phyloP scores from a whole-genome alignment of 2,329 filamentous ascomycete genomes.

The Lasiodiplodia hormozganensis region DNA sequence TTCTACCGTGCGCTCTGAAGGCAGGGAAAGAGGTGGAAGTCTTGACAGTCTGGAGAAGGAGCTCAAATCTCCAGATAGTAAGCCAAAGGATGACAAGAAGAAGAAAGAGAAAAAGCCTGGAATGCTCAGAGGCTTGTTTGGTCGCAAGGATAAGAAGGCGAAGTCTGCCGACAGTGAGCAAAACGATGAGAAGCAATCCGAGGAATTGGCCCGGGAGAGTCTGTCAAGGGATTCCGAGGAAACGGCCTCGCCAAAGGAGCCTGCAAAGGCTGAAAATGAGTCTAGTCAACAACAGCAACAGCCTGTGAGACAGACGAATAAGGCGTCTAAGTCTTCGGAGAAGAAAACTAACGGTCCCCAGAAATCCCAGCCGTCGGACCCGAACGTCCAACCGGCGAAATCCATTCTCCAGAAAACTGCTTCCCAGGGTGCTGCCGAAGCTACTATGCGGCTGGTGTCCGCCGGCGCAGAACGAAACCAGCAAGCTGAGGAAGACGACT shows the following conservation, averaged over 20 bases:
- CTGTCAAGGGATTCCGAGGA: conserved; percentile 32
- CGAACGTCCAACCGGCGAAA: conserved; percentile 16
- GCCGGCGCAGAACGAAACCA: conserved; percentile 10
- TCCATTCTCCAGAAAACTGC: conserved; percentile 34
- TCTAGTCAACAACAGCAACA: conserved; percentile 30
- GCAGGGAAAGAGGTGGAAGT: conserved; percentile 65
- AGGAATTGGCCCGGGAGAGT: conserved; percentile 45
- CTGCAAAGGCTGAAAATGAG: conserved; percentile 40
- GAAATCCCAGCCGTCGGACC: conserved; percentile 20
- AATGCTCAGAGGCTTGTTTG: conserved; percentile 75
- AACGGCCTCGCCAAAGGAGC: conserved; percentile 21
- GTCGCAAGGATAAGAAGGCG: conserved; percentile 68
- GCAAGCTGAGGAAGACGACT: background rate
- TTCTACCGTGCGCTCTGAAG: conserved; percentile 41
- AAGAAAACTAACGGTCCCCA: conserved; percentile 26
- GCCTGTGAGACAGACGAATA: conserved; percentile 44
- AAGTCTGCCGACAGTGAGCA: conserved; percentile 50
- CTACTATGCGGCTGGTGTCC: conserved; percentile 28
- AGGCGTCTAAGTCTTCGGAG: conserved; percentile 32
- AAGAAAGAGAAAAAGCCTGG: conserved; percentile 74
- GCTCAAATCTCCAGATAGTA: conserved; percentile 63
- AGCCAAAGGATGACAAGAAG: conserved; percentile 74
- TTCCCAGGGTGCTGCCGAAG: conserved; percentile 38
- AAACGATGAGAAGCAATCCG: conserved; percentile 55
- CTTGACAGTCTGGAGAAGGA: conserved; percentile 79